Evolutionary conservation across 2,329 filamentous ascomycete species (phyloP).

Genomic region (Xylaria sp.): DNA sequence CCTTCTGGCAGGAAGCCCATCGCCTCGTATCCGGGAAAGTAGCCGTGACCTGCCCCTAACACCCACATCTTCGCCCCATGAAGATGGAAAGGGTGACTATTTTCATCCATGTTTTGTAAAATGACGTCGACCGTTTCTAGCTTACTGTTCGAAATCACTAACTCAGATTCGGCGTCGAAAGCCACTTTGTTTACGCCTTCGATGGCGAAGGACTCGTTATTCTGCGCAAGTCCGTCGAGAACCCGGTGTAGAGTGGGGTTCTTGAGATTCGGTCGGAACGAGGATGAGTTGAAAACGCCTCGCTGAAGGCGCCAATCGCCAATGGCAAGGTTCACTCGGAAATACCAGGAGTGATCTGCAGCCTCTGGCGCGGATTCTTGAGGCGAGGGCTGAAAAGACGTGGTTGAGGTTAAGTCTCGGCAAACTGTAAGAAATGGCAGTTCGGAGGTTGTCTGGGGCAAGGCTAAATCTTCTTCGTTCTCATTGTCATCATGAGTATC

Average conservation of each 20-base stretch:
- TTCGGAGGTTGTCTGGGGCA: constrained; percentile 54
- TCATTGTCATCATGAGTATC: constrained; percentile 19
- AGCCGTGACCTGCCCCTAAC: constrained; percentile 71
- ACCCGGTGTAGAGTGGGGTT: constrained; percentile 63
- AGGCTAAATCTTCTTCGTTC: constrained; percentile 34
- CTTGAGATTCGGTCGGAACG: constrained; percentile 60
- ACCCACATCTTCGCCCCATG: constrained; percentile 72
- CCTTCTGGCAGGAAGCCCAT: constrained; percentile 51
- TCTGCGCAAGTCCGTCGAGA: constrained; percentile 56
- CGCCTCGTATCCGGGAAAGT: constrained; percentile 57
- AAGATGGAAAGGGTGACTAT: constrained; percentile 74
- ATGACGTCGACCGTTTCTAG: constrained; percentile 66
- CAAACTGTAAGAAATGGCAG: constrained; percentile 56
- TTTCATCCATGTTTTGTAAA: constrained; percentile 70
- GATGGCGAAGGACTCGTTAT: constrained; percentile 60
- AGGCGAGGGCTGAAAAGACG: constrained; percentile 57
- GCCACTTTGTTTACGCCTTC: constrained; percentile 65
- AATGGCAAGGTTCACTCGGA: constrained; percentile 70
- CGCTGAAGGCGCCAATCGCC: constrained; percentile 67
- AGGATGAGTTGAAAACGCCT: constrained; percentile 68
- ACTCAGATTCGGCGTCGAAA: constrained; percentile 56
- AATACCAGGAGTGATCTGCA: constrained; percentile 64
- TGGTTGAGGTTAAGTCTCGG: constrained; percentile 61
- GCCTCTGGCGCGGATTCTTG: constrained; percentile 55
- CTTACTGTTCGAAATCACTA: constrained; percentile 66